A percentile compares a stretch with the other conserved stretches of the same genome.
phyloP scores from a whole-genome alignment of 371 early-diverging fungal genomes.

The Lichtheimia ramosa region DNA sequence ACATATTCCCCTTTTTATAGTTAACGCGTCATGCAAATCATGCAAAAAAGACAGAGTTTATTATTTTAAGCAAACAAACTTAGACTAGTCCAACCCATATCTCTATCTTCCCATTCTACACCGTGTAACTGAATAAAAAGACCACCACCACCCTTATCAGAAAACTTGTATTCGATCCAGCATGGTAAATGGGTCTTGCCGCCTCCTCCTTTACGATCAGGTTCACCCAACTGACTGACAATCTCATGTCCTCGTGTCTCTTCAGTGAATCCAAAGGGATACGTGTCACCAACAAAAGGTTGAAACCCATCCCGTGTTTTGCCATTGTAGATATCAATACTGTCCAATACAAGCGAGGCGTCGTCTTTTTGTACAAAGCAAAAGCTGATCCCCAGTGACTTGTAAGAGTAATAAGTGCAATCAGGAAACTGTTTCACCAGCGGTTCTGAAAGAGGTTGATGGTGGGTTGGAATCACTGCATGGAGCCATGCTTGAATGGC shows the following conservation, averaged over 20 bases:
- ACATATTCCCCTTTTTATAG: not conserved
- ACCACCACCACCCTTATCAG: slow-evolving; percentile 19
- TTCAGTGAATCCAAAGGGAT: slow-evolving; percentile 19
- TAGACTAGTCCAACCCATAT: slow-evolving; percentile 45
- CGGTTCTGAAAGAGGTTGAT: slow-evolving; percentile 3
- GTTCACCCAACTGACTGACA: slow-evolving; percentile 44
- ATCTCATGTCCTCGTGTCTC: slow-evolving; percentile 44
- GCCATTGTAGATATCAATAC: slow-evolving; percentile 47
- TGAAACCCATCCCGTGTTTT: slow-evolving; percentile 40
- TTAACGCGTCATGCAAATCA: slow-evolving; percentile 2
- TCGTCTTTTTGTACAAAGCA: slow-evolving; percentile 24
- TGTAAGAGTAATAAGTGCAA: slow-evolving; percentile 39
- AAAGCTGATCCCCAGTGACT: slow-evolving; percentile 40
- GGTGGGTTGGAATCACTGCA: not conserved
- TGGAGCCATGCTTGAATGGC: not conserved
- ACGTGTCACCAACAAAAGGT: slow-evolving; percentile 17
- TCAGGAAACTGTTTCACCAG: slow-evolving; percentile 24
- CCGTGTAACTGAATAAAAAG: slow-evolving; percentile 47
- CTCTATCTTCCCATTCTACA: slow-evolving; percentile 52
- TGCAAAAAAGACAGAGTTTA: too few species aligned
- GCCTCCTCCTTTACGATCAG: slow-evolving; percentile 52
- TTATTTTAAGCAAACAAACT: not conserved
- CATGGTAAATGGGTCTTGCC: slow-evolving; percentile 40
- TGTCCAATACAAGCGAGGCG: slow-evolving; percentile 17
- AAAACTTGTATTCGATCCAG: slow-evolving; percentile 51